These are phyloP conservation scores for Coniochaeta ligniaria DNA, from an alignment of 2,329 filamentous ascomycete species.

Conservation along the genomic window DNA sequence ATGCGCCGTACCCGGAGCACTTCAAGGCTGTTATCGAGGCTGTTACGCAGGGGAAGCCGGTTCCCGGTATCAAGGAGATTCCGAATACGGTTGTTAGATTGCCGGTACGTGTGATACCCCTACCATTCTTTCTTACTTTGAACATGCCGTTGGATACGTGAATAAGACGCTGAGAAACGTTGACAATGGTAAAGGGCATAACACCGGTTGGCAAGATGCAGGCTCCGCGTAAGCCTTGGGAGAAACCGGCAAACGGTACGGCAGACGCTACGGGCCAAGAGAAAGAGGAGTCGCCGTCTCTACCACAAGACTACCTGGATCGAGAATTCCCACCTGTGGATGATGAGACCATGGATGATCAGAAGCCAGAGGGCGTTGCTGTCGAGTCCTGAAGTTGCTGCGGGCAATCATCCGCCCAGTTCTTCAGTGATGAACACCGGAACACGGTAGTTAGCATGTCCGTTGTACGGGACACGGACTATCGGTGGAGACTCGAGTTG, in stretches of 20 bases:
- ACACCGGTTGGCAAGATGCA: constrained; percentile 39
- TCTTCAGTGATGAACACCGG: no score
- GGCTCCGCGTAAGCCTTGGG: constrained; percentile 66
- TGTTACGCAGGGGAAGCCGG: constrained; percentile 72
- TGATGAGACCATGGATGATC: constrained; percentile 6
- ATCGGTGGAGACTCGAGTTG: no score
- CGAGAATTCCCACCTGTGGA: constrained; percentile 24
- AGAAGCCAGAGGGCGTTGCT: background rate
- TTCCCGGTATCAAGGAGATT: constrained; percentile 83
- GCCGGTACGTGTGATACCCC: constrained; percentile 41
- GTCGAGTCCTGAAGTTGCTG: no score
- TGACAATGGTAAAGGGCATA: constrained; percentile 26
- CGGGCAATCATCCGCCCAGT: no score
- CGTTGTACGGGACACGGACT: no score
- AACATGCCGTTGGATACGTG: background rate
- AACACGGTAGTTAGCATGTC: no score
- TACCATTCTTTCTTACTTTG: background rate
- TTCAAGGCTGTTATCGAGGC: constrained; percentile 84
- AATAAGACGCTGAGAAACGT: background rate
- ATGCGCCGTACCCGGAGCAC: constrained; percentile 67
- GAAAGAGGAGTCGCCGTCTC: constrained; percentile 1
- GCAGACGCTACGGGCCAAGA: background rate
- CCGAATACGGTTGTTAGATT: constrained; percentile 71
- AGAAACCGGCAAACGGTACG: constrained; percentile 41
- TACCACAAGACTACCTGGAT: constrained; percentile 23